Conservation (phyloP, 768 basidiomycete species). For the Podaxis sp. region DNA sequence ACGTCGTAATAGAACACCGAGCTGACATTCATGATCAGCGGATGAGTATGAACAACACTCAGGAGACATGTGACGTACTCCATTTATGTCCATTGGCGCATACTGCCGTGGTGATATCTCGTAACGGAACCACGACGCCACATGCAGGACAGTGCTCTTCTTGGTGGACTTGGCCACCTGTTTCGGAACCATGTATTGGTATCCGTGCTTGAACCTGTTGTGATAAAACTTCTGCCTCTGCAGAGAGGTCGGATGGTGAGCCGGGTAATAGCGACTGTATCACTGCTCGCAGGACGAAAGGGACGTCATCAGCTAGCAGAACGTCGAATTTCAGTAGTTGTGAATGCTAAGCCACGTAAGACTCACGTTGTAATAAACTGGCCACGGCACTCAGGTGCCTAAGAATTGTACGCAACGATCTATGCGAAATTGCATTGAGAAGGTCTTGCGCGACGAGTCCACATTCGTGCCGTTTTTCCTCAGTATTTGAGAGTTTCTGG, state of each 20-base stretch:
- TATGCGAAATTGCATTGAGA: constrained; percentile 52
- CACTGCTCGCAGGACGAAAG: constrained; percentile 63
- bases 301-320: constrained; percentile 53
- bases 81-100: constrained; percentile 77
- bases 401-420: constrained; percentile 53
- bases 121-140: constrained; percentile 53
- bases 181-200: constrained; percentile 21
- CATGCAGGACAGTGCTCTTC: constrained; percentile 80
- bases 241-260: constrained; percentile 38
- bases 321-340: not conserved
- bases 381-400: constrained; percentile 54
- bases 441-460: constrained; percentile 53
- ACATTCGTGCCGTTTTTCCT: constrained; percentile 42
- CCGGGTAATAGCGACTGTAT: constrained; percentile 59
- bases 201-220: constrained; percentile 25
- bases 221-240: constrained; percentile 35
- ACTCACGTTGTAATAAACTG: constrained; percentile 44
- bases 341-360: not conserved
- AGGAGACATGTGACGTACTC: constrained; percentile 46
- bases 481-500: constrained; percentile 51
- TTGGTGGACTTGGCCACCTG: constrained; percentile 20
- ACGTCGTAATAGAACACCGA: constrained; percentile 80
- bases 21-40: constrained; percentile 36
- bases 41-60: not conserved
- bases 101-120: constrained; percentile 57